Base-by-base conservation (phyloP, 306 rosid species). In the Fragaria iinumae region DNA sequence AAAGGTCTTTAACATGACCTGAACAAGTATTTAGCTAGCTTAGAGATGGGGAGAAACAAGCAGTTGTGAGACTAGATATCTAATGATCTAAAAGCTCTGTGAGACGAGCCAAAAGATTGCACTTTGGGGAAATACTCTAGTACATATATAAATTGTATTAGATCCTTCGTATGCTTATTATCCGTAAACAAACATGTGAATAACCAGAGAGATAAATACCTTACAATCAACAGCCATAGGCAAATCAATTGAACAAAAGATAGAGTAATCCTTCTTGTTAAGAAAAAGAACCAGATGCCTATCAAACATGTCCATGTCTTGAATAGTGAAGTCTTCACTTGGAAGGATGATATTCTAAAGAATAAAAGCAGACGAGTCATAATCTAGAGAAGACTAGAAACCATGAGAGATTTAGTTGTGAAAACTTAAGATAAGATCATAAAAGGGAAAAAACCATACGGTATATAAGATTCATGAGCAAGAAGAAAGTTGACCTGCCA, bases 211-310 rank as follows among this genome's bases (percentile, higher is more conserved):
- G 72, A 75, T 66, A 67, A 65, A 65, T 89, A 95, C 98, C 96
- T 95, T 83, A 73, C 71, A 27, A 62, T 89, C 80, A 82, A 63
- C 68, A 78, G 77, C 69, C 64, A 89, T 72, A 69, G 96, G 97
- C 25, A 90, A 81, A 77, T 83, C 80, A 89, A 90, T 83, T 79
- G 98, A 92, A 76, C 93, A 92, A 14, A 92, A 74, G 85, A 80
- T 29, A 44, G 97, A 89, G 80, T 74, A 77, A 55, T 91, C 91
- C 73, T 86, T 90, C 83, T 86, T 92, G 74, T 80, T 87, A 82
- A 95, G 80, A 76, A 65, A 87, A 84, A 92, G 97, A 85, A 95
- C 97, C 83, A 95, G 84, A 88, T 90, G 92, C 50, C 91, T 90
- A 82, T 87, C 79, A 82, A 88, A 89, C 39, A 95, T 81, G 81